Base-by-base conservation (phyloP, 768 basidiomycete species). In the Boletus tomentosulus region DNA sequence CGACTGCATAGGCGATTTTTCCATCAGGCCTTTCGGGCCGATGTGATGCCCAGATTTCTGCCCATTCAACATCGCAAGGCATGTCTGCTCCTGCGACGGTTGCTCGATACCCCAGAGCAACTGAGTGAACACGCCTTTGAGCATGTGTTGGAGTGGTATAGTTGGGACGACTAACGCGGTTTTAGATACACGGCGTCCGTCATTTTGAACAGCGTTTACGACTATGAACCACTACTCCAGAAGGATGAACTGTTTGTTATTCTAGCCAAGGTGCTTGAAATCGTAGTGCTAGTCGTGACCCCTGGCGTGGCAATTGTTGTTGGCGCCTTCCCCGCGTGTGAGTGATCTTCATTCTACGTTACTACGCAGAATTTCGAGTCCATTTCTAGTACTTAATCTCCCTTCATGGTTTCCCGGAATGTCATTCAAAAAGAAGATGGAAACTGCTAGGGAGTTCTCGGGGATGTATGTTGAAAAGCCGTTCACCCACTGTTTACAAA, bases 71-170 rank as follows among this genome's bases (percentile, higher is more conserved):
- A 70, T 6, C 63, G 60, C 45, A 66, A 65, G 24, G 57, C 66
- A 12, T 66, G 72, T 46, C 54, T 50, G 1, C 60, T 74, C 34
- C 66, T 77, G 35, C 63, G 54, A 4, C 64, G 59, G 8, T 59
- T 77, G 15, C 27, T 74, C 2, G 60, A 67, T n/a, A 43, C 58
- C 7, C 72, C 73, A 19, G 68, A 70, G 7, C 60, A 67, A 48
- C 57, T 73, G 22, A 33, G 63, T 10, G 65, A 64, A 19, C 71
- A 72, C 42, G 51, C 75, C 2, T 63, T 66, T 16, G 67, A 73
- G 77, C 64, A 24, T 19, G 62, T 51, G 25, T 10, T 9, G 2
- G 4, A 7, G 3, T 15, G 2, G 10, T 3, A 19, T 39, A 2
- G 3, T 39, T 6, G 5, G 12, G 1, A 6, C 4, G 10, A 37